Percentiles rank a stretch among this genome's conserved stretches.
phyloP scores from a whole-genome alignment of 345 rosid genomes.

The Dovyalis caffra region DNA sequence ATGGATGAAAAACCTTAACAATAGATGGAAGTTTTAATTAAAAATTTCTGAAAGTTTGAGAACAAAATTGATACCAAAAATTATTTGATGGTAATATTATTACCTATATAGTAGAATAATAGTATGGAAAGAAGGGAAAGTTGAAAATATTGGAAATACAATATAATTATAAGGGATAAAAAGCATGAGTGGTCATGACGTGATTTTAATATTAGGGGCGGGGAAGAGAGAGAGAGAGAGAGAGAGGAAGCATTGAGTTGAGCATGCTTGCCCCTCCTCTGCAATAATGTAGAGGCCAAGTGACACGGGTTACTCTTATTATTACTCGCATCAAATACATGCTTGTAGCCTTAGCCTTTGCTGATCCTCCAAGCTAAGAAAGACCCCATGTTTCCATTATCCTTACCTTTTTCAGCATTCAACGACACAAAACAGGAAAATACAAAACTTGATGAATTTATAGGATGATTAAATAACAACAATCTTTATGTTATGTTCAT shows the following conservation, averaged over 20 bases:
- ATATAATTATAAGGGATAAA: background rate
- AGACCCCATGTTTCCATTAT: slow-evolving; percentile 6
- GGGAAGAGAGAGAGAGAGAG: background rate
- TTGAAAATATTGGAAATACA: too few species aligned
- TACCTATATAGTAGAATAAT: too few species aligned
- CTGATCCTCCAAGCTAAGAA: slow-evolving; percentile 41
- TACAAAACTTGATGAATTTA: background rate
- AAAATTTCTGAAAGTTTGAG: too few species aligned
- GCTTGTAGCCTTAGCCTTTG: slow-evolving; percentile 25
- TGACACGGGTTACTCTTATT: slow-evolving; percentile 22
- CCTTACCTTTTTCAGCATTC: background rate
- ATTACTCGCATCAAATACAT: slow-evolving; percentile 15
- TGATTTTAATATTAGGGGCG: slow-evolving; percentile 23
- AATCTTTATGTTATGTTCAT: too few species aligned
- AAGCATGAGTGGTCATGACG: slow-evolving; percentile 14
- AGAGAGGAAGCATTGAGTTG: slow-evolving; percentile 20
- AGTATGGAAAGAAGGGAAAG: too few species aligned
- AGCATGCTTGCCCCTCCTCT: slow-evolving; percentile 27
- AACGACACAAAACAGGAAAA: background rate
- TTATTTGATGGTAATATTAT: too few species aligned
- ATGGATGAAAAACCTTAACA: too few species aligned
- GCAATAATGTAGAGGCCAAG: slow-evolving; percentile 11
- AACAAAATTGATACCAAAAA: too few species aligned
- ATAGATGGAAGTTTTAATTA: too few species aligned
- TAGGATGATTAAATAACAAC: slow-evolving; percentile 1